Evolutionary conservation across 345 rosid genomes (phyloP), one percentile per base, ranked within the genome.

Genomic region (Syzygium aqueum): DNA sequence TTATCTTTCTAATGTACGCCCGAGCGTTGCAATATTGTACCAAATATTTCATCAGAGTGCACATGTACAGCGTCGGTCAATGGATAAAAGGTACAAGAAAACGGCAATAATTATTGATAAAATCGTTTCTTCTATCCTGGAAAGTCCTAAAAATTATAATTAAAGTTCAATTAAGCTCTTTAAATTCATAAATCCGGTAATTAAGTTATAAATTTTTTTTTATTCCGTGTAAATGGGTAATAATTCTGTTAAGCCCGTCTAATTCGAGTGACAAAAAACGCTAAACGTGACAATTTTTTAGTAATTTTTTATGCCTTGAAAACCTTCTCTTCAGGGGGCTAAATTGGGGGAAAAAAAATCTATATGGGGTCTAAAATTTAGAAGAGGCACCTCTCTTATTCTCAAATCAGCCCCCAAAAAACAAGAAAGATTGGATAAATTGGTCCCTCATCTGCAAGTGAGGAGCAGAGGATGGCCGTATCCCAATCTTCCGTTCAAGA

Each of bases 401-500:
- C 65, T 11, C 65, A 57, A 57, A 57, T 57, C 65, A 57, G 30
- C 65, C 65, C 65, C 65, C 11, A 40, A 13, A 11, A 2, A 57
- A 57, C n/a, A 25, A 57, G 65, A 25, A 57, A 25, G 65, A 57
- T 25, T 57, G 65, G 65, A 57, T 57, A 57, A 57, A 57, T 14
- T 28, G 43, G 65, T 57, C 65, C 65, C 53, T 0, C 63, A 11
- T 57, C 65, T 57, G 25, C 65, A 57, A 89, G 93, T 21, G 91
- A 93, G 84, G 92, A 89, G 86, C 95, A 95, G 86, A 92, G 92
- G 7, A 89, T 90, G 51, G 93, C 93, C 51, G 90, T 96, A 33
- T 89, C 40, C 95, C 84, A 77, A 92, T 17, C 93, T 95, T 52
- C 95, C 97, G 30, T 63, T 46, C 19, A 94, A 91, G 85, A 93